Evolutionary conservation across 2,329 filamentous ascomycete genomes (phyloP).

Genomic region (Scytalidium lignicola): DNA sequence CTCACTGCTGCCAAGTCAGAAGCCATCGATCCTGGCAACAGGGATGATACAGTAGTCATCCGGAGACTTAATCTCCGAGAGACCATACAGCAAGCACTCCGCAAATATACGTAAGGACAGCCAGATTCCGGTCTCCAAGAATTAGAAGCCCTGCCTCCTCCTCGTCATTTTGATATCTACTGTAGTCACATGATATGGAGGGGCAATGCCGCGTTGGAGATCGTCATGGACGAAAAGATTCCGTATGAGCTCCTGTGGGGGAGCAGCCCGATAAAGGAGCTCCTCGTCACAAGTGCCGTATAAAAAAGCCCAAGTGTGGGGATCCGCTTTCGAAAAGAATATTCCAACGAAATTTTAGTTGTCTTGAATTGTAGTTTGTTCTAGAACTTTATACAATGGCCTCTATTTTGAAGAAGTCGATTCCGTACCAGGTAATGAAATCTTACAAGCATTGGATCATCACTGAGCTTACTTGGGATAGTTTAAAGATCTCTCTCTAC

Average conservation of each 20-base stretch:
- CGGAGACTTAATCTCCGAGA: no score
- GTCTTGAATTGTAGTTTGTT: background rate
- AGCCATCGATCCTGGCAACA: no score
- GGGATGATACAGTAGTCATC: no score
- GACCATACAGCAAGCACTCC: no score
- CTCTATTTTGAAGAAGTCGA: background rate
- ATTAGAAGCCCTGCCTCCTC: no score
- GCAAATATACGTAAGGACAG: no score
- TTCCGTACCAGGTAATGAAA: background rate
- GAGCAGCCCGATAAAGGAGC: background rate
- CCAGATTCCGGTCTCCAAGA: no score
- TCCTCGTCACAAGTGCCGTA: background rate
- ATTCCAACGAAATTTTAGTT: background rate
- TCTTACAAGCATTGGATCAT: background rate
- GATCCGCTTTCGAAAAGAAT: background rate
- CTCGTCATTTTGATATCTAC: no score
- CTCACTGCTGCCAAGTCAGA: no score
- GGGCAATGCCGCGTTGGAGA: no score
- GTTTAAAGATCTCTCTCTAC: conserved; percentile 44
- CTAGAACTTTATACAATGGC: background rate
- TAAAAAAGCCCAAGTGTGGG: background rate
- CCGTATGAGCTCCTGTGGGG: background rate
- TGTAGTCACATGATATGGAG: no score
- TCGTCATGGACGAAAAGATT: background rate
- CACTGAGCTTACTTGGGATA: conserved; percentile 16